Evolutionary conservation across 306 rosid species (phyloP).

Genomic region (Cicer judaicum): DNA sequence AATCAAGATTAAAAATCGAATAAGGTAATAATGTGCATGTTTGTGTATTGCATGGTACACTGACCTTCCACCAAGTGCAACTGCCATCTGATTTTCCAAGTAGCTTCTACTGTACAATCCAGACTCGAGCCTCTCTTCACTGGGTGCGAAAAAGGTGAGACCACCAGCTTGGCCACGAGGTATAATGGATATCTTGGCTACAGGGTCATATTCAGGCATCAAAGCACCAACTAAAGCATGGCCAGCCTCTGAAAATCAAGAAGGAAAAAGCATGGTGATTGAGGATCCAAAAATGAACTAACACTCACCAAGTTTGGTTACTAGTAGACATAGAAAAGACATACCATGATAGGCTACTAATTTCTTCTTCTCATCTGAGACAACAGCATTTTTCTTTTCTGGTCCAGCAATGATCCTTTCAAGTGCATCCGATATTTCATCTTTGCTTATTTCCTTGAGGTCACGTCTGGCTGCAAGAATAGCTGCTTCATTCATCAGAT

Average conservation of each 20-base stretch:
- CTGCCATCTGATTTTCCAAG: conserved; percentile 99
- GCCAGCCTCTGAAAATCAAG: conserved; percentile 85
- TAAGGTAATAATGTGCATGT: conserved; percentile 5
- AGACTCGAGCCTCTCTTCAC: conserved; percentile 62
- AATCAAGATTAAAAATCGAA: conserved; percentile 12
- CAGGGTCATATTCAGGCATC: conserved; percentile 68
- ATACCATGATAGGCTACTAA: conserved; percentile 71
- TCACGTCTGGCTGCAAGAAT: conserved; percentile 99
- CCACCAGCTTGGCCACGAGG: conserved; percentile 84
- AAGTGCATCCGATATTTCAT: conserved; percentile 96
- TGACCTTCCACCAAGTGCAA: conserved; percentile 80
- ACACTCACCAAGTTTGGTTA: not conserved
- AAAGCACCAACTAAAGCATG: conserved; percentile 70
- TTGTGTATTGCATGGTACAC: conserved; percentile 34
- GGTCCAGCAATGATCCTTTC: conserved; percentile 99
- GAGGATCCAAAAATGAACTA: not conserved
- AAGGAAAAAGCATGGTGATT: not conserved
- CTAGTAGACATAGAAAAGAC: not conserved
- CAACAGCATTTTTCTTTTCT: conserved; percentile 97
- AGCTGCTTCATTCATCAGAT: conserved; percentile 99
- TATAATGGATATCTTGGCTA: conserved; percentile 95
- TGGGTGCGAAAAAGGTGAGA: conserved; percentile 62
- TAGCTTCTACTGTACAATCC: conserved; percentile 96
- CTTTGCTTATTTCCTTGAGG: conserved; percentile 96
- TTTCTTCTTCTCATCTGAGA: conserved; percentile 97